phyloP scores from a whole-genome alignment of 768 basidiomycete genomes.

The Termitomyces sp. region DNA sequence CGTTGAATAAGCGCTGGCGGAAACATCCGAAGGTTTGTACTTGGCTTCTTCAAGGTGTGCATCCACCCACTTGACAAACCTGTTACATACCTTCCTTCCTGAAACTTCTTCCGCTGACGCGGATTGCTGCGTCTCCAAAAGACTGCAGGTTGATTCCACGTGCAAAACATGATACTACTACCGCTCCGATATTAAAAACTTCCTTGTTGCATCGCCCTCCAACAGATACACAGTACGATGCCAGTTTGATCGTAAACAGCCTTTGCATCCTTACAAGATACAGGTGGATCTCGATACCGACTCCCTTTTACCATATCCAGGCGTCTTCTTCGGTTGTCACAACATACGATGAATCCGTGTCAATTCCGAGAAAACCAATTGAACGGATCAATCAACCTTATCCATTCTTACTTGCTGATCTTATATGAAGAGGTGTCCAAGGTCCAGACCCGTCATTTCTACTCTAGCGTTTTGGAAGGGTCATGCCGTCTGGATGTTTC shows the following conservation, averaged over 20 bases:
- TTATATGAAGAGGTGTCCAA: not conserved
- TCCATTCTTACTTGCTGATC: not conserved
- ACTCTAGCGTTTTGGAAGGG: not conserved
- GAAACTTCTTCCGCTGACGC: no score
- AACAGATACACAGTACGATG: not conserved
- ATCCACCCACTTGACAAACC: no score
- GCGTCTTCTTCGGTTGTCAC: not conserved
- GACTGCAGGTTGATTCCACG: not conserved
- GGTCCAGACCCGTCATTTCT: not conserved
- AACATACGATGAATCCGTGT: not conserved
- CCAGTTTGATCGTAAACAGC: not conserved
- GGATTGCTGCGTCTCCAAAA: no score
- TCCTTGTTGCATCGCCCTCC: not conserved
- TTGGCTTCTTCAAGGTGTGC: no score
- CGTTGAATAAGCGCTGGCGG: no score
- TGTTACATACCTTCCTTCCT: no score
- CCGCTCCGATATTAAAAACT: no score
- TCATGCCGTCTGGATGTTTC: not conserved
- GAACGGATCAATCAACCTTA: not conserved
- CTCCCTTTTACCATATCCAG: not conserved
- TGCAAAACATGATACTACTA: not conserved
- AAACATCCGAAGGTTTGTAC: no score
- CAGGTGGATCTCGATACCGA: not conserved
- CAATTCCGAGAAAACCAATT: not conserved
- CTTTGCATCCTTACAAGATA: not conserved